A percentile compares a stretch with the other conserved stretches of the same genome.
These are phyloP conservation scores for Pythium scleroteichum DNA, from an alignment of 352 stramenopile species.

Conservation along the genomic window DNA sequence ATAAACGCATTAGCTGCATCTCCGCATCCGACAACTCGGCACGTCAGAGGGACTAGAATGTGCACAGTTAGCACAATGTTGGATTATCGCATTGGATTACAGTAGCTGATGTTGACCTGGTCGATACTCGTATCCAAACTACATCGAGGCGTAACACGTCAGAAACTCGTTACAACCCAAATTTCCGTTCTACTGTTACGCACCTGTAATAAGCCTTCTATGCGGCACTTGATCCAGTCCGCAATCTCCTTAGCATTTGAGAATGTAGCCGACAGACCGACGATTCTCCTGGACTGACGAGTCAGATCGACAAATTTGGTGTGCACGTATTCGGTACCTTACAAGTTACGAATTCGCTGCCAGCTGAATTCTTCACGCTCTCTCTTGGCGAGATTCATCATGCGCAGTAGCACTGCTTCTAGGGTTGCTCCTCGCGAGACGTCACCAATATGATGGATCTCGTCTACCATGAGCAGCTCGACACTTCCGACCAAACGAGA, in stretches of 20 bases:
- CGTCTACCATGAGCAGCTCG: slow-evolving; percentile 39
- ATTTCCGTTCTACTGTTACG: neutral
- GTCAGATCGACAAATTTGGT: neutral
- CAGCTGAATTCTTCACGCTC: slow-evolving; percentile 10
- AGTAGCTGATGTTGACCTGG: slow-evolving; percentile 25
- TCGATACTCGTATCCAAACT: slow-evolving; percentile 50
- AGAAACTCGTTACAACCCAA: too few species aligned
- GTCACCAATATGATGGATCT: slow-evolving; percentile 50
- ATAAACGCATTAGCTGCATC: slow-evolving; percentile 31
- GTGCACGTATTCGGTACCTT: neutral
- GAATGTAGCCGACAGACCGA: slow-evolving; percentile 41
- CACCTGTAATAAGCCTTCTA: slow-evolving; percentile 14
- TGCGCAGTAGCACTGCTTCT: slow-evolving; percentile 39
- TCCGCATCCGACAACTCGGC: slow-evolving; percentile 34
- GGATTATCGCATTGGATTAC: neutral
- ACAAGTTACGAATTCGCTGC: slow-evolving; percentile 32
- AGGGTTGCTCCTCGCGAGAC: slow-evolving; percentile 28
- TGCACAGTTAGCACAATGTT: neutral
- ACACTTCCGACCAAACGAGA: slow-evolving; percentile 2
- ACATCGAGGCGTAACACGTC: too few species aligned
- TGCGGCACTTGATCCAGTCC: slow-evolving; percentile 34
- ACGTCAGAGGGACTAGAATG: slow-evolving; percentile 32
- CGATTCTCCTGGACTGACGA: slow-evolving; percentile 30
- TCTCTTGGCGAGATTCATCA: slow-evolving; percentile 34
- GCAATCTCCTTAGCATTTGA: slow-evolving; percentile 36